Evolutionary conservation across 208 protist genomes (phyloP).

Genomic region (Porcisia hertigi): DNA sequence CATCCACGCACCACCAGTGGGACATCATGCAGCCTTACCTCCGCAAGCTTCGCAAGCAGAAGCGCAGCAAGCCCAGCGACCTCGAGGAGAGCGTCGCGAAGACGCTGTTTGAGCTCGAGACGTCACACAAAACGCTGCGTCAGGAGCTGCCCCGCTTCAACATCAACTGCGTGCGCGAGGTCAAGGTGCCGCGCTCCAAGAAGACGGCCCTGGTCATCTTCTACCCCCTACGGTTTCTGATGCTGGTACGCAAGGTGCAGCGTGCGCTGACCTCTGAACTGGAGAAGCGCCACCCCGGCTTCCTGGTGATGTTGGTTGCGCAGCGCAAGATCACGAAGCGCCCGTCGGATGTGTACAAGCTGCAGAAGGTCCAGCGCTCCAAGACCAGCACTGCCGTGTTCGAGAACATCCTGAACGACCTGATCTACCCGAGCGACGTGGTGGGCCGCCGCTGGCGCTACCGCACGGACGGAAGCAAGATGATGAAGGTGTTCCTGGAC

Average conservation of each 20-base stretch:
- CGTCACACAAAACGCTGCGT: conserved; percentile 91
- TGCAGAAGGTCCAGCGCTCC: conserved; percentile 93
- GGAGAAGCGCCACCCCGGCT: conserved; percentile 98
- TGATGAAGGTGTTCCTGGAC: conserved; percentile 96
- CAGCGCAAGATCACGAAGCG: conserved; percentile 96
- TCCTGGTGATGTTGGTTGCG: conserved; percentile 92
- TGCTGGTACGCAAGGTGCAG: conserved; percentile 96
- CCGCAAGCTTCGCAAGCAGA: conserved; percentile 96
- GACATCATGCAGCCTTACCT: conserved; percentile 46
- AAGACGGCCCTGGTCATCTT: conserved; percentile 95
- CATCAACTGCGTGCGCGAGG: conserved; percentile 94
- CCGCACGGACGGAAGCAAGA: conserved; percentile 95
- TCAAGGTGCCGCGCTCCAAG: conserved; percentile 64
- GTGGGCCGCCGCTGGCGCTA: conserved; percentile 97
- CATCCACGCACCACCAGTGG: neutral
- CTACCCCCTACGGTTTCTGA: conserved; percentile 97
- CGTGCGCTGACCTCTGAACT: conserved; percentile 96
- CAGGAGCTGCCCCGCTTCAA: conserved; percentile 93
- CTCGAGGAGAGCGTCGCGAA: conserved; percentile 93
- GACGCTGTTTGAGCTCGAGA: conserved; percentile 96
- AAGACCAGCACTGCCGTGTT: conserved; percentile 98
- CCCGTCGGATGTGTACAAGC: conserved; percentile 84
- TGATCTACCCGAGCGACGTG: conserved; percentile 98
- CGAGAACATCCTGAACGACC: conserved; percentile 98
- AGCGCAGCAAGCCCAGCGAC: conserved; percentile 77